Evolutionary conservation across 192 early-diverging fungal species (phyloP), one percentile per base, ranked within the genome.

Genomic region (Coemansia sp.): DNA sequence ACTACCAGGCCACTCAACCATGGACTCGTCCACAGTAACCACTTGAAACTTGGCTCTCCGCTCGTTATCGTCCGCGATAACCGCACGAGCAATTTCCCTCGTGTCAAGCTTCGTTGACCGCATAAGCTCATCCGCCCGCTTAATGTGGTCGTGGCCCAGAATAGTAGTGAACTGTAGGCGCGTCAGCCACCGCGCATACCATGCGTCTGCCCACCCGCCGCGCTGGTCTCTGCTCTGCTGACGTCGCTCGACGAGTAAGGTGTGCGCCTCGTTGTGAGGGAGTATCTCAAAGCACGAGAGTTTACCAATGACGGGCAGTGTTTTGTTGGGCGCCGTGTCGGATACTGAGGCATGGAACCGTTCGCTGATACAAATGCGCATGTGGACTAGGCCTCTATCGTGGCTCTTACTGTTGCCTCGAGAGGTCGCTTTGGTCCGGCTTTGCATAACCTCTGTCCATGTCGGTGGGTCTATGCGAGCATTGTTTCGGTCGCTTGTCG

Each of bases 141-240:
- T 31, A 12, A 71, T 70, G 21, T 71, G 63, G 8, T 59, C 45
- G 21, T 48, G 29, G 3, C 69, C 74, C 12, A 71, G 67, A 5
- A 76, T 12, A 1, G 48, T 59, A 6, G 64, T 25, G 19, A 64
- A 32, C 44, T 70, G 74, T 55, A 50, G 48, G 21, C 51, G 39
- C 27, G 63, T 36, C 17, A 67, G 27, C 73, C 73, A 71, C 19
- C 67, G 66, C 19, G 62, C 64, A 32, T 68, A 67, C 69, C 69
- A 72, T 34, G 27, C 15, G 17, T 71, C 59, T 1, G 75, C 69
- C 75, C 69, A 74, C 17, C 44, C 21, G 9, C 53, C 50, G 14
- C 48, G 34, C 19, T 62, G 38, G n/a, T 62, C 36, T 17, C 29
- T 29, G 11, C 57, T 67, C 58, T 34, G 39, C 27, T 61, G 61